A percentile compares a stretch with the other conserved stretches of the same genome.
phyloP scores from a whole-genome alignment of 495 filamentous ascomycete genomes.

The Hypomontagnella monticulosa region DNA sequence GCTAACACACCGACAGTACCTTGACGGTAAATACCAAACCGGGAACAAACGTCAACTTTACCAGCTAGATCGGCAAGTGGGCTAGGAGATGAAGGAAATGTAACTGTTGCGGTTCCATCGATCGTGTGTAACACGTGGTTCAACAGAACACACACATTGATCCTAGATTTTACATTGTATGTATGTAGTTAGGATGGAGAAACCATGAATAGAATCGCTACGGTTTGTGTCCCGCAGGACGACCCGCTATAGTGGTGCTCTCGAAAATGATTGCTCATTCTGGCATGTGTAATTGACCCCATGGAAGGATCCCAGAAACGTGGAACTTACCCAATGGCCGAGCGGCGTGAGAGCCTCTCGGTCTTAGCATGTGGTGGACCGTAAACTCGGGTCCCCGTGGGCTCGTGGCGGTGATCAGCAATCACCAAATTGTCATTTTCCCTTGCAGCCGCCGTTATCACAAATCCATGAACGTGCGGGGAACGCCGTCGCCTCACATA shows the following conservation, averaged over 20 bases:
- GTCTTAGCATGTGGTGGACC: slow-evolving; percentile 19
- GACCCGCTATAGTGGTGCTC: slow-evolving; percentile 12
- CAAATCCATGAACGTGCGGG: slow-evolving; percentile 21
- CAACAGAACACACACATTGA: background rate
- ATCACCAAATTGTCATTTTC: slow-evolving; percentile 22
- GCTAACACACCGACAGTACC: slow-evolving; percentile 36
- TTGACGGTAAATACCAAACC: slow-evolving; percentile 52
- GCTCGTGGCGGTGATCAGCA: slow-evolving; percentile 17
- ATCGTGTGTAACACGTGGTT: slow-evolving; percentile 23
- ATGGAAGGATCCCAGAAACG: slow-evolving; percentile 15
- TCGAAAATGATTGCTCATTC: slow-evolving; percentile 23
- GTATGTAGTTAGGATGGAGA: slow-evolving; percentile 24
- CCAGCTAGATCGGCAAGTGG: slow-evolving; percentile 4
- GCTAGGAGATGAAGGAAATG: background rate
- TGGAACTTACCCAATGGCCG: slow-evolving; percentile 27
- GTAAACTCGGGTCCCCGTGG: slow-evolving; percentile 24
- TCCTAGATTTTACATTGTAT: slow-evolving; percentile 5
- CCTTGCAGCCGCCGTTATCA: slow-evolving; percentile 20
- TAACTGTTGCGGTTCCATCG: background rate
- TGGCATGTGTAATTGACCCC: slow-evolving; percentile 7
- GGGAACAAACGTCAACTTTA: slow-evolving; percentile 48
- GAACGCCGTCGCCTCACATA: slow-evolving; percentile 37
- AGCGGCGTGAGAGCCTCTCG: slow-evolving; percentile 22
- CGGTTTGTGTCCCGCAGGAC: slow-evolving; percentile 16
- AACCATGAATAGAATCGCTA: slow-evolving; percentile 15